A percentile compares a stretch with the other conserved stretches of the same genome.
Evolutionary conservation across 1,284 basidiomycete species (phyloP).

Genomic region (Pseudozyma pruni): DNA sequence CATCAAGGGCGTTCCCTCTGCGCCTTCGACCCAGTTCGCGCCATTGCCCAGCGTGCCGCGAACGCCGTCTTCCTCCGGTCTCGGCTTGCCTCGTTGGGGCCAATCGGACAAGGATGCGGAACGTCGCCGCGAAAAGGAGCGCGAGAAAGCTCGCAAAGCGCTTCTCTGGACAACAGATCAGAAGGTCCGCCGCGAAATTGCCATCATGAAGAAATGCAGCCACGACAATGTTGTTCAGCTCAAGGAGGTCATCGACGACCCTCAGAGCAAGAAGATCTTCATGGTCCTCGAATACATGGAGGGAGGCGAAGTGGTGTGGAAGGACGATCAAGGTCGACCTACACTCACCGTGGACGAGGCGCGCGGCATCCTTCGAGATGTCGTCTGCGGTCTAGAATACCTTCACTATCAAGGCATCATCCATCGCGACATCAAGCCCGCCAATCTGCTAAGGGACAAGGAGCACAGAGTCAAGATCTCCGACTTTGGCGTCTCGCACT

Average conservation of each 20-base stretch:
- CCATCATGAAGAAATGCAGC: conserved; percentile 91
- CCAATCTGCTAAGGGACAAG: conserved; percentile 89
- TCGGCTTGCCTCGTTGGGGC: conserved; percentile 25
- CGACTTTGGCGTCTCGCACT: conserved; percentile 96
- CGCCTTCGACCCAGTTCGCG: conserved; percentile 32
- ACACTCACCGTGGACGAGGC: conserved; percentile 84
- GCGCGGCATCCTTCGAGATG: conserved; percentile 87
- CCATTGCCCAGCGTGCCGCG: conserved; percentile 27
- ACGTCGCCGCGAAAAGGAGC: conserved; percentile 50
- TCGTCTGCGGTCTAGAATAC: conserved; percentile 91
- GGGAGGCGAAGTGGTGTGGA: conserved; percentile 94
- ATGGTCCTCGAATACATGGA: conserved; percentile 97
- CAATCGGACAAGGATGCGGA: conserved; percentile 42
- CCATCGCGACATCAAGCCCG: conserved; percentile 98
- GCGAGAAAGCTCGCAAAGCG: conserved; percentile 48
- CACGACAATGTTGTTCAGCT: conserved; percentile 92
- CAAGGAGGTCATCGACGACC: conserved; percentile 95
- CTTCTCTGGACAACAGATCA: conserved; percentile 65
- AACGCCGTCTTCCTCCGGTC: conserved; percentile 18
- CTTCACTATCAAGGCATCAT: conserved; percentile 97
- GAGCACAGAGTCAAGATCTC: conserved; percentile 92
- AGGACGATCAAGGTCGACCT: conserved; percentile 71
- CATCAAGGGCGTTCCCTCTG: conserved; percentile 23
- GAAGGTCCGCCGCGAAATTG: conserved; percentile 75
- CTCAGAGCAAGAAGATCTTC: conserved; percentile 86